Evolutionary conservation across 2,329 filamentous ascomycete species (phyloP).

Genomic region (Trichophyton schoenleinii): DNA sequence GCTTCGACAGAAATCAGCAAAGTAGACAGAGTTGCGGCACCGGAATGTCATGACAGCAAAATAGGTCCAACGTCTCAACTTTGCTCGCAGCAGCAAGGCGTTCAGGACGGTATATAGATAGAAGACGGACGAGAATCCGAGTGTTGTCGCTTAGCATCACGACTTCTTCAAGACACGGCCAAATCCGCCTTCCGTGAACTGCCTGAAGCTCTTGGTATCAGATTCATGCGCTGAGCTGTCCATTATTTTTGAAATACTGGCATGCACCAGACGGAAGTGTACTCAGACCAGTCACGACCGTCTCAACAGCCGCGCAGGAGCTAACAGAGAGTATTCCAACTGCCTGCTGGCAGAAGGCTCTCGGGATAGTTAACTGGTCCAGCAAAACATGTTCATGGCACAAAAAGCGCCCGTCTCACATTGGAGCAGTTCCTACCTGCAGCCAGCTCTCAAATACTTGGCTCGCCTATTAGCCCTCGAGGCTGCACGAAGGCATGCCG

Average conservation of each 20-base stretch:
- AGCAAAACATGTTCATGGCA: not conserved
- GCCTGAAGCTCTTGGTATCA: not conserved
- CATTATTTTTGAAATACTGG: not conserved
- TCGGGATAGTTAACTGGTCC: not conserved
- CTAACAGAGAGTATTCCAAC: not conserved
- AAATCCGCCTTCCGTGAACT: not conserved
- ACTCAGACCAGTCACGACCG: not conserved
- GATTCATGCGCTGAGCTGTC: not conserved
- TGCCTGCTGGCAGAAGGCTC: not conserved
- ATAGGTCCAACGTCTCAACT: not conserved
- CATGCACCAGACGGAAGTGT: slow-evolving; percentile 7
- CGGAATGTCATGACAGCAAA: not conserved
- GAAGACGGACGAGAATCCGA: not conserved
- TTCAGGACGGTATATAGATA: not conserved
- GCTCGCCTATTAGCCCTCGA: too few relatives aligned
- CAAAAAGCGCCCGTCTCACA: not conserved
- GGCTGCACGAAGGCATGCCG: too few relatives aligned
- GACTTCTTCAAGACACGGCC: not conserved
- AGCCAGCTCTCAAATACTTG: too few relatives aligned
- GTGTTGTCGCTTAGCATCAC: not conserved
- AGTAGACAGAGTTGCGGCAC: not conserved
- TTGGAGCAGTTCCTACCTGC: too few relatives aligned
- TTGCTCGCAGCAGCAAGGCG: not conserved
- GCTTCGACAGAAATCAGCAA: not conserved
- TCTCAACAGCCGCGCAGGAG: not conserved